Evolutionary conservation across 2,329 filamentous ascomycete species (phyloP).

Genomic region (Karstenula rhodostoma): DNA sequence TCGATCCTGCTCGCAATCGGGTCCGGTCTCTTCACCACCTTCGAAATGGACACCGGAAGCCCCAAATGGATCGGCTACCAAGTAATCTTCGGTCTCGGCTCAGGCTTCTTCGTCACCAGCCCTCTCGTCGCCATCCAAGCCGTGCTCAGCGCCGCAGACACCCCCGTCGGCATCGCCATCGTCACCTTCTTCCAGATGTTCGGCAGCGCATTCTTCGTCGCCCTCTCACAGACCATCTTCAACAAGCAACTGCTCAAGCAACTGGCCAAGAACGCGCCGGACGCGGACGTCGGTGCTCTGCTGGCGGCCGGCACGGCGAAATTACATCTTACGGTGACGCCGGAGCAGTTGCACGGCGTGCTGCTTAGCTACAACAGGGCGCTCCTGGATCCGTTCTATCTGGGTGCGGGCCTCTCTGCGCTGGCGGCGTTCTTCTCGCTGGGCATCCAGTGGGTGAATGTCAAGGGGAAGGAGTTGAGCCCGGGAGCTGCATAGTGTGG

Average conservation of each 20-base stretch:
- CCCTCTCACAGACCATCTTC: slow-evolving; percentile 71
- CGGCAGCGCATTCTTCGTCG: slow-evolving; percentile 70
- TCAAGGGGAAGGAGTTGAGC: slow-evolving; percentile 45
- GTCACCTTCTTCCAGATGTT: slow-evolving; percentile 67
- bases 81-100: slow-evolving; percentile 43
- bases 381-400: slow-evolving; percentile 64
- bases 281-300: slow-evolving; percentile 49
- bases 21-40: slow-evolving; percentile 28
- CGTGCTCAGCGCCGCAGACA: slow-evolving; percentile 45
- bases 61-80: slow-evolving; percentile 42
- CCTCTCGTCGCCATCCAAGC: slow-evolving; percentile 52
- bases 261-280: slow-evolving; percentile 52
- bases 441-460: slow-evolving; percentile 68
- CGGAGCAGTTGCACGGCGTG: slow-evolving; percentile 60
- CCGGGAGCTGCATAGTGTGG: slow-evolving; percentile 8
- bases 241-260: slow-evolving; percentile 67
- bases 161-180: slow-evolving; percentile 51
- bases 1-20: slow-evolving; percentile 40
- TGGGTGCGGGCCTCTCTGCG: slow-evolving; percentile 52
- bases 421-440: slow-evolving; percentile 58
- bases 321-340: slow-evolving; percentile 60
- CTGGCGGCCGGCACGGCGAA: slow-evolving; percentile 61
- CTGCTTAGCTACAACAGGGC: slow-evolving; percentile 68
- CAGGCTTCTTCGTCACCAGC: slow-evolving; percentile 51
- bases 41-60: slow-evolving; percentile 22